A percentile compares a stretch with the other conserved stretches of the same genome.
Conservation (phyloP, 176 grass and related monocot genomes). For the Oryza nivara region DNA sequence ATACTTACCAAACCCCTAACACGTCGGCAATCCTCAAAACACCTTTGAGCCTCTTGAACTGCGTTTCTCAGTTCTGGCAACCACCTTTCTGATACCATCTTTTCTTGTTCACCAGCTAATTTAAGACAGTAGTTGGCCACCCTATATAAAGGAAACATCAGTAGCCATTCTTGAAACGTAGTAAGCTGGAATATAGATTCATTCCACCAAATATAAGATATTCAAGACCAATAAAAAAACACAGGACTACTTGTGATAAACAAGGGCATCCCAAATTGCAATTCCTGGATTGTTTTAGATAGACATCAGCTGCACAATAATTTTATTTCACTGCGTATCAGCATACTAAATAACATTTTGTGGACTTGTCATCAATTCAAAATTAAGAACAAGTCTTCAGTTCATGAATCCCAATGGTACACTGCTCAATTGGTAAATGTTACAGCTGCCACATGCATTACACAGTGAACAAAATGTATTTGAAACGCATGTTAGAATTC, state of each 20-base stretch:
- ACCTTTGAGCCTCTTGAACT: conserved; percentile 79
- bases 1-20: conserved; percentile 82
- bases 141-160: conserved; percentile 54
- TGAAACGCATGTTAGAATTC: not conserved
- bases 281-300: not conserved
- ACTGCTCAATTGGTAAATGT: conserved; percentile 4
- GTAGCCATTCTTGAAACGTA: conserved; percentile 22
- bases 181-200: conserved; percentile 1
- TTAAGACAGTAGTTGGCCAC: conserved; percentile 96
- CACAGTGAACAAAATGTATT: conserved; percentile 1
- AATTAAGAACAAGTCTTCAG: not conserved
- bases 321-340: not conserved
- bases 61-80: conserved; percentile 82
- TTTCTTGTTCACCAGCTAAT: conserved; percentile 89
- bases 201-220: not conserved
- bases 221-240: not conserved
- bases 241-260: not conserved
- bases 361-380: conserved; percentile 2
- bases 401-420: not conserved
- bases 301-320: conserved; percentile 1
- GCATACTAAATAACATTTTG: not conserved
- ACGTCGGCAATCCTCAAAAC: conserved; percentile 76
- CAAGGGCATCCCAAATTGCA: not conserved
- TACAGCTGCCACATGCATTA: not conserved
- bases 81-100: conserved; percentile 78